Conservation (phyloP, 2,329 filamentous ascomycete genomes). For the Epichloe baconii region DNA sequence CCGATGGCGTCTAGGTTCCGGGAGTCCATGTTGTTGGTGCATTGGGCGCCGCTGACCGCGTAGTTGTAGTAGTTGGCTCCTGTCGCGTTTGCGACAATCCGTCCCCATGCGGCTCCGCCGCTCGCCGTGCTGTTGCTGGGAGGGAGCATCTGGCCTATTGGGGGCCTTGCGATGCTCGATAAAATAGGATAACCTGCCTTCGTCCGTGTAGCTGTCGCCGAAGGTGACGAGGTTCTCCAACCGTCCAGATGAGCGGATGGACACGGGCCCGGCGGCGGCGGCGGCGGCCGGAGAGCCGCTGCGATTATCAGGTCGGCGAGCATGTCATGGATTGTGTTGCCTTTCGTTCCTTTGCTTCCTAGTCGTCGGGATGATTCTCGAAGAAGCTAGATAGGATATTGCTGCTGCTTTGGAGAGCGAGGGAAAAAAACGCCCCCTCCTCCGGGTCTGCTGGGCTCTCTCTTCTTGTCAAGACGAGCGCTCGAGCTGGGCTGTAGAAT, state of each 20-base stretch:
- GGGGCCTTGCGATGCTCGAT: constrained; percentile 45
- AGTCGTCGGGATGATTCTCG: too few relatives aligned
- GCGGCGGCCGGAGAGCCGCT: background rate
- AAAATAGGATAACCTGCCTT: constrained; percentile 54
- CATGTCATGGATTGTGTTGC: background rate
- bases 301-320: background rate
- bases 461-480: too few relatives aligned
- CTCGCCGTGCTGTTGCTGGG: constrained; percentile 39
- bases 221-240: constrained; percentile 50
- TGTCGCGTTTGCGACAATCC: constrained; percentile 49
- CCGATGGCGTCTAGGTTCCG: constrained; percentile 37
- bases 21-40: constrained; percentile 53
- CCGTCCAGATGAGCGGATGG: background rate
- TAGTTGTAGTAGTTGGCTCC: constrained; percentile 51
- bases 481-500: too few relatives aligned
- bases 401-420: too few relatives aligned
- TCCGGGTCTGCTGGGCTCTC: too few relatives aligned
- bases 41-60: constrained; percentile 59
- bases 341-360: background rate
- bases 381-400: too few relatives aligned
- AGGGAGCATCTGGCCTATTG: constrained; percentile 39
- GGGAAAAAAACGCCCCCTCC: too few relatives aligned
- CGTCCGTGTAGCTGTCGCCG: constrained; percentile 67
- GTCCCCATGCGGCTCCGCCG: constrained; percentile 57
- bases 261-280: background rate